Base-by-base conservation (phyloP, 2,329 filamentous ascomycete genomes). In the Lithohypha guttulata region DNA sequence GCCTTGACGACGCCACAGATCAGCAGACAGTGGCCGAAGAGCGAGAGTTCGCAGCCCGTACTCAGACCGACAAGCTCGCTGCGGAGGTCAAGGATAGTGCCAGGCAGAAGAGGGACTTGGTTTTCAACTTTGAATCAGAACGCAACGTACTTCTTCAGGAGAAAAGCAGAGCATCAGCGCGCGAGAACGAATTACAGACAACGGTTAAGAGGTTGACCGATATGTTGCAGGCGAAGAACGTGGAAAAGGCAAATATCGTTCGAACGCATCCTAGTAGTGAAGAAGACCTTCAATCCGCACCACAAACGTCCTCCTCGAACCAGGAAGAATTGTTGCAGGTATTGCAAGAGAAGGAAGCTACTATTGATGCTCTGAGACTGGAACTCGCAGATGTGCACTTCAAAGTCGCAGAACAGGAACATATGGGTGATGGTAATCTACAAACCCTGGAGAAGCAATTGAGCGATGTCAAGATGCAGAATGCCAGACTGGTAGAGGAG, bases 371-470 rank as follows among this genome's bases (percentile, higher is more conserved):
- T 8, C 69, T 98, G 46, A 77, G 89, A 41, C 73, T 96, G 18
- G 91, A 98, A 59, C 73, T 98, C 34, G 89, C 91, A 29, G 91
- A 96, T 60, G 81, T 84, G 15, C 87, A 96, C 60, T 93, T 95
- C 63, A 95, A 94, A 61, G 70, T 95, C 18, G 81, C 94, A 19
- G 89, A 96, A 60, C 79, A 91, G 39, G 87, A 96, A 62, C 94
- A 95, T 59, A 78, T 83, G 60, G 89, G 86, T 37, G 89, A 87
- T 38, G 86, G 85, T 31, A 79, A 83, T 19, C 67, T 94, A 55
- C 82, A 84, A 50, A 85, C 94, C 60, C 74, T 96, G n/a, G 87
- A 96, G 63, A 81, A 82, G 52, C 76, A 84, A 48, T 73, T 96
- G 37, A 78, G 95, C 63, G 89, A 96, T 56, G 81, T 85, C 26